These are phyloP conservation scores for Jamesozyma hellenica DNA, from an alignment of 805 yeast genomes.

Conservation along the genomic window DNA sequence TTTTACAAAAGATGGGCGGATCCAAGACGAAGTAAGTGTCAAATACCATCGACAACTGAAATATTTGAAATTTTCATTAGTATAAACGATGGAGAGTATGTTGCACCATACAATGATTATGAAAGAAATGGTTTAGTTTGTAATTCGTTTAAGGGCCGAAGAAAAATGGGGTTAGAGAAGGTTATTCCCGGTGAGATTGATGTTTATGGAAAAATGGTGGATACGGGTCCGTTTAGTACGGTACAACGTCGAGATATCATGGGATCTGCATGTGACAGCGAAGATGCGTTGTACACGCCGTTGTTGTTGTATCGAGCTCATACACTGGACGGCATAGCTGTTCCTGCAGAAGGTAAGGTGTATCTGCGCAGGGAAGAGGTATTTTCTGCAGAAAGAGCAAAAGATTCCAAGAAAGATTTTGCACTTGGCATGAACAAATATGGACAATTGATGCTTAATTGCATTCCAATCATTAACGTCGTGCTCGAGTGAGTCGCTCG, in stretches of 20 bases:
- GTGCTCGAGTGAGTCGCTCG: constrained; percentile 1
- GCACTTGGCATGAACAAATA: constrained; percentile 16
- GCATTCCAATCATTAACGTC: constrained; percentile 22
- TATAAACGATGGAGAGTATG: constrained; percentile 9
- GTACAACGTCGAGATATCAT: not conserved
- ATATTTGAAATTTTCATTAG: constrained; percentile 24
- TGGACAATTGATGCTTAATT: constrained; percentile 19
- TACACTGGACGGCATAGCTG: constrained; percentile 7
- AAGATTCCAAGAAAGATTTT: too few relatives aligned
- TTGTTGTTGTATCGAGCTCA: constrained; percentile 4
- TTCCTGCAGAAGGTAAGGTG: constrained; percentile 1
- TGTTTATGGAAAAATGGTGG: not conserved
- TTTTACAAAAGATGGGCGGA: constrained; percentile 29
- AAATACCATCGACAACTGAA: constrained; percentile 17
- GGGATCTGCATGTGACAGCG: not conserved
- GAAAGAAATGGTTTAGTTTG: constrained; percentile 8
- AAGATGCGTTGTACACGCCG: not conserved
- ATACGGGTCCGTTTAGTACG: not conserved
- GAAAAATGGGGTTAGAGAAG: constrained; percentile 4
- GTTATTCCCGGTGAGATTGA: constrained; percentile 1
- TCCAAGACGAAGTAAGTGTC: constrained; percentile 7
- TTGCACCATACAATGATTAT: constrained; percentile 1
- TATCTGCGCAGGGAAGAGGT: not conserved
- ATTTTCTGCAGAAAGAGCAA: not conserved
- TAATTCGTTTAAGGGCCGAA: constrained; percentile 21